Evolutionary conservation across 2,329 filamentous ascomycete species (phyloP).

Genomic region (Phyllosticta citribraziliensis): DNA sequence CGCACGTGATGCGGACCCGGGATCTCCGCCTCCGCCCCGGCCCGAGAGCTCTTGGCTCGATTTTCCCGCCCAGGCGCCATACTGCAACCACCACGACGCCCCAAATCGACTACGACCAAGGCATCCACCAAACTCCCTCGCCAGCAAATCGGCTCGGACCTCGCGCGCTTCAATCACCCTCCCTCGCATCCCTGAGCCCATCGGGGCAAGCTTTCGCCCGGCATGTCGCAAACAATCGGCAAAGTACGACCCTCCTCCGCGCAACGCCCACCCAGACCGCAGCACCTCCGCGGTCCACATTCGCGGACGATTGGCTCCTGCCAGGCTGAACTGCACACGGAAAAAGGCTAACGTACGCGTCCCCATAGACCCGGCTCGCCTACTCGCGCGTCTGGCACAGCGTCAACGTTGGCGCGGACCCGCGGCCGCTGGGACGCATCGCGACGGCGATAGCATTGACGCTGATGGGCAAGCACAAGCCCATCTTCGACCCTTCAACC

Average conservation of each 20-base stretch:
- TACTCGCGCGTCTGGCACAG: slow-evolving; percentile 96
- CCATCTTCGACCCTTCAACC: slow-evolving; percentile 91
- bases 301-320: not conserved
- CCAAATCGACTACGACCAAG: not conserved
- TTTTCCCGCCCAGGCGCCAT: slow-evolving; percentile 3
- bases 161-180: not conserved
- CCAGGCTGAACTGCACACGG: not conserved
- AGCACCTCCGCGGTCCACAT: not conserved
- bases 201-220: slow-evolving; percentile 18
- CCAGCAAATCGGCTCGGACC: not conserved
- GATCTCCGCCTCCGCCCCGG: not conserved
- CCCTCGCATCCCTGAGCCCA: slow-evolving; percentile 12
- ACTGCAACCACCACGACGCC: not conserved
- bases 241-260: slow-evolving; percentile 44
- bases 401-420: slow-evolving; percentile 59
- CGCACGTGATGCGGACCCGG: slow-evolving; percentile 1
- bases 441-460: slow-evolving; percentile 77
- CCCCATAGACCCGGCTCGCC: slow-evolving; percentile 73
- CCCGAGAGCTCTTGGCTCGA: slow-evolving; percentile 8
- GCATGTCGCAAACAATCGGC: slow-evolving; percentile 72
- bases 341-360: not conserved
- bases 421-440: slow-evolving; percentile 77
- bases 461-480: slow-evolving; percentile 98
- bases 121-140: not conserved
- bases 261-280: not conserved